Evolutionary conservation across 495 filamentous ascomycete genomes (phyloP).

Genomic region (Xylona heveae): DNA sequence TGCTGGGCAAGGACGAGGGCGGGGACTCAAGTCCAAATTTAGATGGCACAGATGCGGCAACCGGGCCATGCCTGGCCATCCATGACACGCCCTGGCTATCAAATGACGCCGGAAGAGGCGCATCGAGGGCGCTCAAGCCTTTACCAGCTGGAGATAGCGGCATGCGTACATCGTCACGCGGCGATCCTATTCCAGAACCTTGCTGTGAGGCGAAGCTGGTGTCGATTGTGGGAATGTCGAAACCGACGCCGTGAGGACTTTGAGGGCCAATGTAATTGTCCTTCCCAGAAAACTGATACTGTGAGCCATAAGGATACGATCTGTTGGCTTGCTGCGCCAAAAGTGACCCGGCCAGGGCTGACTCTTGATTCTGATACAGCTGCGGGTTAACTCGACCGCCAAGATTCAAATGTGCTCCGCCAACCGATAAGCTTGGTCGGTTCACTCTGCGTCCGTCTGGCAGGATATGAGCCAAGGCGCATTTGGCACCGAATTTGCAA

Average conservation of each 20-base stretch:
- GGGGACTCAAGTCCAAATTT: conserved; percentile 86
- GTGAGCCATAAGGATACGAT: conserved; percentile 19
- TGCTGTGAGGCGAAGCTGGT: conserved; percentile 56
- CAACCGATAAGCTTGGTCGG: conserved; percentile 22
- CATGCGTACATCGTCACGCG: conserved; percentile 48
- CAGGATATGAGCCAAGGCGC: conserved; percentile 85
- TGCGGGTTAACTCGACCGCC: conserved; percentile 54
- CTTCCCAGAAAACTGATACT: conserved; percentile 20
- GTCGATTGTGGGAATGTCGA: conserved; percentile 55
- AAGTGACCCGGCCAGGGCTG: conserved; percentile 65
- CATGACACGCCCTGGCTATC: conserved; percentile 91
- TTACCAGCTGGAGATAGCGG: conserved; percentile 53
- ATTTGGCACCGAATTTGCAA: conserved; percentile 97
- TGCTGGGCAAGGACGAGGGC: conserved; percentile 42
- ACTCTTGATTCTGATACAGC: conserved; percentile 39
- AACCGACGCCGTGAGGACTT: too few species aligned
- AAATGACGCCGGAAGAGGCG: conserved; percentile 83
- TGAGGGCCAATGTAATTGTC: conserved; percentile 11
- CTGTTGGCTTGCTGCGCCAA: conserved; percentile 44
- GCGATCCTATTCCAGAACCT: conserved; percentile 74
- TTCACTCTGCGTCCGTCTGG: conserved; percentile 87
- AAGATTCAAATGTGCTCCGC: conserved; percentile 36
- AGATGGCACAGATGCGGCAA: conserved; percentile 80
- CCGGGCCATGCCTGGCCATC: conserved; percentile 71
- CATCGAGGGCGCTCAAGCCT: conserved; percentile 73